Conservation (phyloP, 106 monocot species). For the Triglochin maritima region DNA sequence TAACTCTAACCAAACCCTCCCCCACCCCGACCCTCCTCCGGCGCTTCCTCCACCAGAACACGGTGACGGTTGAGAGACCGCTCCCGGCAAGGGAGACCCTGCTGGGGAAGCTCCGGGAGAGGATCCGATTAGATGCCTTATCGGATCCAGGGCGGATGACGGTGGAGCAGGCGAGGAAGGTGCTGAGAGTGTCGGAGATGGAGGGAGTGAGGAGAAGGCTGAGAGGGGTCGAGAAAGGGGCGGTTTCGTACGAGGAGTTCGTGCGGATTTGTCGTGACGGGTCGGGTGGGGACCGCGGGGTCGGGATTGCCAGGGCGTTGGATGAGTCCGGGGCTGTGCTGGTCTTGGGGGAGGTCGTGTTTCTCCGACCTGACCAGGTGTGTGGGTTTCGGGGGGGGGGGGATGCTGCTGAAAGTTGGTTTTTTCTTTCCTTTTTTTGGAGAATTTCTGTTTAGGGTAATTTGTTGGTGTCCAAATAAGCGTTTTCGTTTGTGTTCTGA, state of each 20-base stretch:
- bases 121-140: constrained; percentile 2
- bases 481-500: background rate
- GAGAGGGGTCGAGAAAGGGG: constrained; percentile 13
- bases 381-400: constrained; percentile 3
- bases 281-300: constrained; percentile 14
- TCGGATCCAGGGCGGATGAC: constrained; percentile 15
- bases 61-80: background rate
- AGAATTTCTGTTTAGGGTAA: no score
- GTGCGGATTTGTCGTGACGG: constrained; percentile 30
- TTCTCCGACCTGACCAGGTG: constrained; percentile 75
- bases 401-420: no score
- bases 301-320: constrained; percentile 37
- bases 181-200: constrained; percentile 42
- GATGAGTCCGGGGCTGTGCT: constrained; percentile 73
- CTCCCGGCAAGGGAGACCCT: constrained; percentile 1
- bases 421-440: background rate
- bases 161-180: constrained; percentile 53
- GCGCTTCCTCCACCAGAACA: constrained; percentile 6
- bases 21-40: background rate
- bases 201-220: constrained; percentile 44
- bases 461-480: background rate
- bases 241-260: constrained; percentile 38
- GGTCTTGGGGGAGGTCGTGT: constrained; percentile 51
- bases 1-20: background rate
- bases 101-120: constrained; percentile 1